Base-by-base conservation (phyloP, 2,329 filamentous ascomycete genomes). In the Phialophora macrospora region DNA sequence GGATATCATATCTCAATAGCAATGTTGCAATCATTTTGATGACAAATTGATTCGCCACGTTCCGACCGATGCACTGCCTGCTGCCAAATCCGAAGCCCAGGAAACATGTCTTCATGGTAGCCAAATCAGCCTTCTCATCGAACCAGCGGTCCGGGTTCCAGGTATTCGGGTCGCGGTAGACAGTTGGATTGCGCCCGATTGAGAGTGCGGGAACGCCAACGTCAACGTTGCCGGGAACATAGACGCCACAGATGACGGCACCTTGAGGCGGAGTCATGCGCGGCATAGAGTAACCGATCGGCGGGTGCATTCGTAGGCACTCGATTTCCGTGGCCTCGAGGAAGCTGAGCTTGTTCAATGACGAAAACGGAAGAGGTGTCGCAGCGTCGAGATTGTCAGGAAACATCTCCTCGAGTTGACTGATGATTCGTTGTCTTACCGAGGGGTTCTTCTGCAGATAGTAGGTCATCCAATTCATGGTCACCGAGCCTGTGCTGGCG, bases 211-310 rank as follows among this genome's bases (percentile, higher is more conserved):
- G 66, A 8, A 68, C 66, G n/a, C 74, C 28, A 26, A 68, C 66
- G 34, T 68, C 66, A 48, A 68, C 66, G 60, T 72, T 73, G 7
- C 28, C 72, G 38, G 75, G 72, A 12, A 76, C 69, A 32, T 69
- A 74, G 46, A 69, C 34, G 1, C 64, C 71, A 30, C 73, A 70
- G 44, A 76, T 72, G 48, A 72, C 64, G 1, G 72, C 71, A 20
- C 75, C 75, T 3, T 69, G 70, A n/a, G 71, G 62, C 1, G 74
- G 75, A 2, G 74, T 73, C 30, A 74, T 46, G 9, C 75, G 72
- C 1, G 75, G 75, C 51, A 76, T 68, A 38, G 74, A 74, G n/a
- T 73, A 72, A 1, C 75, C 66, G 38, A 68, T 68, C 3, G 66
- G 66, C 26, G 66, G 66, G 44, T 68, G 66, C 59, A 68, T 60